Evolutionary conservation across 805 yeast genomes (phyloP).

Genomic region (Candida chilensis): DNA sequence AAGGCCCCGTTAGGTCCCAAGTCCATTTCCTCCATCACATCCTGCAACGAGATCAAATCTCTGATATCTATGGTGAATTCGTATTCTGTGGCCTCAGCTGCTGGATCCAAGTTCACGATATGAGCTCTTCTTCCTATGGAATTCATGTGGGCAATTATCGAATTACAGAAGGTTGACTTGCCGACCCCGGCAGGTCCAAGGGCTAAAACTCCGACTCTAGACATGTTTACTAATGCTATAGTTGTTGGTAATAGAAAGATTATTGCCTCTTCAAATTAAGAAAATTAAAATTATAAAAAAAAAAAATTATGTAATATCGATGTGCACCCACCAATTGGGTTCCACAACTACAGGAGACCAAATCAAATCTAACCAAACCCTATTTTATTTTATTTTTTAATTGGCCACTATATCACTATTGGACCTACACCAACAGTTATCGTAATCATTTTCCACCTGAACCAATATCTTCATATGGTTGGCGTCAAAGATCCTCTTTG

Average conservation of each 20-base stretch:
- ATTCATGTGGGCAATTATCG: constrained; percentile 82
- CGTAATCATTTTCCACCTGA: constrained; percentile 59
- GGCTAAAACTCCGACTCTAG: constrained; percentile 89
- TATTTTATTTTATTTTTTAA: neutral
- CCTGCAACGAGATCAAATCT: constrained; percentile 83
- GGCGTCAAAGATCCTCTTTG: constrained; percentile 41
- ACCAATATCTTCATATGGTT: constrained; percentile 47
- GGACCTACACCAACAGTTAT: constrained; percentile 59
- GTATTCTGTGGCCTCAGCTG: constrained; percentile 88
- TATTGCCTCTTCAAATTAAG: too few species aligned
- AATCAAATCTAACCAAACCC: constrained; percentile 1
- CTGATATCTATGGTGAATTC: constrained; percentile 90
- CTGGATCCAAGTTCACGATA: constrained; percentile 92
- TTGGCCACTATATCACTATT: constrained; percentile 1
- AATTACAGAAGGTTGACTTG: constrained; percentile 83
- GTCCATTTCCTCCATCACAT: constrained; percentile 91
- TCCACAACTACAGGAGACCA: too few species aligned
- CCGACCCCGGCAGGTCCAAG: constrained; percentile 99
- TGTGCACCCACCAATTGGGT: too few species aligned
- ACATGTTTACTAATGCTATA: constrained; percentile 53
- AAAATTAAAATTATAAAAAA: too few species aligned
- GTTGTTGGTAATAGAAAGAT: too few species aligned
- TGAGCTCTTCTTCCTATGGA: constrained; percentile 89
- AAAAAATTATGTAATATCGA: neutral
- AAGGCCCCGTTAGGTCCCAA: constrained; percentile 95